Evolutionary conservation across 176 grass and related monocot species (phyloP).

Genomic region (Triticum monococcum): DNA sequence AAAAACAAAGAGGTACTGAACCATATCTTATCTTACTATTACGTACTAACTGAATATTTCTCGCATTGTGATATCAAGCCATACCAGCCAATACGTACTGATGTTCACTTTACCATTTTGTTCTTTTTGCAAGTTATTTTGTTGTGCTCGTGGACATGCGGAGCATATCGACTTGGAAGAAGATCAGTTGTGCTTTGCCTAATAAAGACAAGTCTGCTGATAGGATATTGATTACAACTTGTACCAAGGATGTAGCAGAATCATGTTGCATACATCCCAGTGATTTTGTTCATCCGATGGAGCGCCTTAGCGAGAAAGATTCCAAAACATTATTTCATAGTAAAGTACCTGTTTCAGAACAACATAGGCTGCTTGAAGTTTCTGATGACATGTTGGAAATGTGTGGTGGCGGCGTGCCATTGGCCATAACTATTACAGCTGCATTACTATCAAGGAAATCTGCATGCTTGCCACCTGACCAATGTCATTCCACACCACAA

Average conservation of each 20-base stretch:
- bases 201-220: background rate
- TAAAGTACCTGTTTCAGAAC: background rate
- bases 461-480: background rate
- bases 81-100: too few species aligned
- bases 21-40: too few species aligned
- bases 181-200: constrained; percentile 7
- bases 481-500: background rate
- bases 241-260: background rate
- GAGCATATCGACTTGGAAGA: background rate
- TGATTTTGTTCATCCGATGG: constrained; percentile 5
- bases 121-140: background rate
- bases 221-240: constrained; percentile 27
- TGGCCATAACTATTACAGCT: constrained; percentile 14
- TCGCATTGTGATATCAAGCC: background rate
- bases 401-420: constrained; percentile 27
- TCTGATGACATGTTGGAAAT: background rate
- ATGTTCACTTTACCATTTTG: background rate
- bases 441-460: constrained; percentile 1
- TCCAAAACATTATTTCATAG: background rate
- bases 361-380: background rate
- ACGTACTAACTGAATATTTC: background rate
- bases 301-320: background rate
- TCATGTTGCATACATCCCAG: background rate
- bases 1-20: background rate
- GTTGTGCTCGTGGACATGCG: constrained; percentile 11